phyloP scores from a whole-genome alignment of 257 asterid genomes.

The Salvia hispanica region DNA sequence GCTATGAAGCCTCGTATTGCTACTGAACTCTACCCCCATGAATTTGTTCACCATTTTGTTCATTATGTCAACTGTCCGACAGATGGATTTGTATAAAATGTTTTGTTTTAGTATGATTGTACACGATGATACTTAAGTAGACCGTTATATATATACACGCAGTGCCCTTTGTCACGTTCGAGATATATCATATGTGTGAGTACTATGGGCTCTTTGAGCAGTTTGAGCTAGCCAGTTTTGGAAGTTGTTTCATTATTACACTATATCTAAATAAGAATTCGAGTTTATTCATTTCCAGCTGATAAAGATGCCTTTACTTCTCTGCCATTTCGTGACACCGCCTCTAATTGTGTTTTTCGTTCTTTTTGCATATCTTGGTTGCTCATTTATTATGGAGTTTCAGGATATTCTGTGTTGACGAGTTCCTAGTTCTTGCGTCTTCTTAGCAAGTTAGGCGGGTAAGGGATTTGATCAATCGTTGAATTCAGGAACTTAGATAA shows the following conservation, averaged over 20 bases:
- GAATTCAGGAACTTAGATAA: conserved; percentile 22
- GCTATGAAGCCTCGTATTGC: too few relatives aligned
- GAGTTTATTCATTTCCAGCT: neutral
- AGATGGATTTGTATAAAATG: neutral
- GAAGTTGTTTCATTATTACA: neutral
- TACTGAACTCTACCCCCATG: too few relatives aligned
- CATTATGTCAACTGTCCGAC: too few relatives aligned
- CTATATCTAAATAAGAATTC: neutral
- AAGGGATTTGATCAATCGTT: neutral
- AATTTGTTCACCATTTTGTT: too few relatives aligned
- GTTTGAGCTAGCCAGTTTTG: neutral
- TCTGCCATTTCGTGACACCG: neutral
- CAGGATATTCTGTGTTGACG: conserved; percentile 4
- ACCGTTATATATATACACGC: too few relatives aligned
- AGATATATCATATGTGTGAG: neutral
- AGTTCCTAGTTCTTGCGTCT: conserved; percentile 5
- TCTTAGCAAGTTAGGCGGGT: conserved; percentile 6
- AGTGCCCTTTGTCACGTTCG: neutral
- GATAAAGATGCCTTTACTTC: neutral
- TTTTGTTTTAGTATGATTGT: too few relatives aligned
- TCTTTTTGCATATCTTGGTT: neutral
- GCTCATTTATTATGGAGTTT: neutral
- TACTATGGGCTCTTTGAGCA: neutral
- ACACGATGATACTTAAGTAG: neutral
- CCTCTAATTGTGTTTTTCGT: conserved; percentile 5